Evolutionary conservation across 192 early-diverging fungal genomes (phyloP).

Genomic region (Coemansia sp.): DNA sequence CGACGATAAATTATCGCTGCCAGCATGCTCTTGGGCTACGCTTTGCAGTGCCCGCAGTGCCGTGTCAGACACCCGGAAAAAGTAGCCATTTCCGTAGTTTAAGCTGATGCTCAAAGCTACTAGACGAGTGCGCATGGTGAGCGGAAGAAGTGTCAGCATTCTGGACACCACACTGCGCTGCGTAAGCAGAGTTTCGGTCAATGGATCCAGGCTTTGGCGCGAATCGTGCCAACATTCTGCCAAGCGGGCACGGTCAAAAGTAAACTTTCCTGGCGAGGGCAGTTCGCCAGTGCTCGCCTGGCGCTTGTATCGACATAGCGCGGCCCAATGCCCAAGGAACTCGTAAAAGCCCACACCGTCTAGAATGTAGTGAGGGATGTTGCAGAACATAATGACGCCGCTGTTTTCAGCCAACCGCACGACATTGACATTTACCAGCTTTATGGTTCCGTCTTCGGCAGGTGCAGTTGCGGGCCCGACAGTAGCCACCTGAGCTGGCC

Average conservation of each 20-base stretch:
- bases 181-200: slow-evolving; percentile 1
- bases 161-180: slow-evolving; percentile 1
- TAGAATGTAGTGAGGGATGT: slow-evolving; percentile 41
- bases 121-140: slow-evolving; percentile 13
- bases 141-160: slow-evolving; percentile 16
- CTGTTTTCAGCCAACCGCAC: slow-evolving; percentile 30
- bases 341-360: slow-evolving; percentile 45
- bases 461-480: slow-evolving; percentile 24
- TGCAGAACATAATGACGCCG: slow-evolving; percentile 38
- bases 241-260: slow-evolving; percentile 18
- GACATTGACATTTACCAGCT: slow-evolving; percentile 32
- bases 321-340: slow-evolving; percentile 33
- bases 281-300: not conserved
- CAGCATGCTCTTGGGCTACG: slow-evolving; percentile 1
- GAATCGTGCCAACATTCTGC: not conserved
- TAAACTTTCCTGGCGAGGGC: not conserved
- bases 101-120: slow-evolving; percentile 5
- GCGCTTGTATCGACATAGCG: slow-evolving; percentile 13
- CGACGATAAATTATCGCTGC: not conserved
- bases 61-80: slow-evolving; percentile 25
- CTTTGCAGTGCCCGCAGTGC: slow-evolving; percentile 11
- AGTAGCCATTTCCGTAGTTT: slow-evolving; percentile 17
- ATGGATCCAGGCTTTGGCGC: slow-evolving; percentile 6
- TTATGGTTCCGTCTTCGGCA: slow-evolving; percentile 18
- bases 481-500: slow-evolving; percentile 25